These are phyloP conservation scores for Phytophthora nicotianae DNA, from an alignment of 352 stramenopile species.

Conservation along the genomic window DNA sequence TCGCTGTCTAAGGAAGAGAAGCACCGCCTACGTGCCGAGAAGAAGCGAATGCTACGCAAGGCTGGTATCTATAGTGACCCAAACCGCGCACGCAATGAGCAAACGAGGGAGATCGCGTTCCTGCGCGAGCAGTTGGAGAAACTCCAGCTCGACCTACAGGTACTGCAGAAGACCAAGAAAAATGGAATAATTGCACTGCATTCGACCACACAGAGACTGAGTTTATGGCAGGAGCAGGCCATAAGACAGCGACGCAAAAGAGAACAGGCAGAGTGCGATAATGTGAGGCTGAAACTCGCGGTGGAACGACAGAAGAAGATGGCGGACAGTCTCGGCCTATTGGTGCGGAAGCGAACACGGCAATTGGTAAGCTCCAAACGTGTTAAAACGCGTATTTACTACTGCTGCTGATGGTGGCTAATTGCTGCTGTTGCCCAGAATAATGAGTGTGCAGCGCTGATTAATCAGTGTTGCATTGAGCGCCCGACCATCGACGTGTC, in stretches of 20 bases:
- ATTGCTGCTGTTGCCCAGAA: constrained; percentile 7
- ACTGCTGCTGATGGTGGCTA: constrained; percentile 4
- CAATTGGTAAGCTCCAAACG: constrained; percentile 15
- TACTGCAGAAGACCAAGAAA: constrained; percentile 17
- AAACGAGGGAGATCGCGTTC: constrained; percentile 42
- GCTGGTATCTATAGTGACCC: constrained; percentile 28
- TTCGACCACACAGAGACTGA: background rate
- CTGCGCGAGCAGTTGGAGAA: constrained; percentile 42
- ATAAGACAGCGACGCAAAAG: constrained; percentile 15
- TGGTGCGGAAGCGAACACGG: constrained; percentile 35
- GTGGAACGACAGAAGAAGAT: constrained; percentile 50
- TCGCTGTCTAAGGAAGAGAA: constrained; percentile 18
- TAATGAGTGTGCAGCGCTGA: constrained; percentile 26
- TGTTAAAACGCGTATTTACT: background rate
- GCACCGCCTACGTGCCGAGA: constrained; percentile 10
- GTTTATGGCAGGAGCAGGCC: constrained; percentile 35
- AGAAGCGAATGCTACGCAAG: constrained; percentile 19
- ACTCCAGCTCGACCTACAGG: constrained; percentile 39
- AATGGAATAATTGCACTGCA: background rate
- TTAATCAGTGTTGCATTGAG: constrained; percentile 21
- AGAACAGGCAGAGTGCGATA: constrained; percentile 34
- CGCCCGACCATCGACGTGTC: constrained; percentile 21
- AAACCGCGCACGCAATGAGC: constrained; percentile 36
- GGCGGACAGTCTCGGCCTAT: constrained; percentile 34
- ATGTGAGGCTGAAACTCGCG: constrained; percentile 36